Evolutionary conservation across 345 rosid species (phyloP).

Genomic region (Brassica napus): DNA sequence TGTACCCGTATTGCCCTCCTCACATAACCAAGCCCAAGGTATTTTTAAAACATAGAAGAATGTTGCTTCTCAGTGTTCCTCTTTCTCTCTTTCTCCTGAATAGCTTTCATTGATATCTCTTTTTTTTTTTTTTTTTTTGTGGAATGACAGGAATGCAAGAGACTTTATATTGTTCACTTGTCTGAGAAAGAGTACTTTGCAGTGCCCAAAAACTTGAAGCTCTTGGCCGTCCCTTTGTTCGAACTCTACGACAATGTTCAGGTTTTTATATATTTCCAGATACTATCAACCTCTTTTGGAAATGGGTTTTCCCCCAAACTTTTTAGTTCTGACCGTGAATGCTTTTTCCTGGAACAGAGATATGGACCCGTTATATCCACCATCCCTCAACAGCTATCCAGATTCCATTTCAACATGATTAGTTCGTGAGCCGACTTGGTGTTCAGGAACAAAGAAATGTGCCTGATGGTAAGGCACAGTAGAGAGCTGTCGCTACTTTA

Average conservation of each 20-base stretch:
- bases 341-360: slow-evolving; percentile 52
- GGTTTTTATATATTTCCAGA: slow-evolving; percentile 40
- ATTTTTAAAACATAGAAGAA: neutral
- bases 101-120: slow-evolving; percentile 8
- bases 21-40: slow-evolving; percentile 98
- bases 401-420: slow-evolving; percentile 96
- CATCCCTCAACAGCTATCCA: slow-evolving; percentile 96
- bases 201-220: slow-evolving; percentile 94
- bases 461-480: slow-evolving; percentile 2
- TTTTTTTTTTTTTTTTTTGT: neutral
- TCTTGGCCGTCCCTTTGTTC: slow-evolving; percentile 95
- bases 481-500: slow-evolving; percentile 30
- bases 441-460: slow-evolving; percentile 17
- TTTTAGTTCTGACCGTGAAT: neutral
- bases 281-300: slow-evolving; percentile 3
- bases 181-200: slow-evolving; percentile 98
- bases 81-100: slow-evolving; percentile 1
- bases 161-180: slow-evolving; percentile 87
- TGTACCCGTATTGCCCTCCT: slow-evolving; percentile 98
- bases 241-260: slow-evolving; percentile 96
- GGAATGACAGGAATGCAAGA: slow-evolving; percentile 87
- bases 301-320: neutral
- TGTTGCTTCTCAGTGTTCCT: neutral
- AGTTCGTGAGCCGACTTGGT: slow-evolving; percentile 46
- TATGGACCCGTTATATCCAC: slow-evolving; percentile 94